Percentiles rank a stretch among this genome's conserved stretches.
phyloP scores from a whole-genome alignment of 2,329 filamentous ascomycete genomes.

The Penicillium sp. region DNA sequence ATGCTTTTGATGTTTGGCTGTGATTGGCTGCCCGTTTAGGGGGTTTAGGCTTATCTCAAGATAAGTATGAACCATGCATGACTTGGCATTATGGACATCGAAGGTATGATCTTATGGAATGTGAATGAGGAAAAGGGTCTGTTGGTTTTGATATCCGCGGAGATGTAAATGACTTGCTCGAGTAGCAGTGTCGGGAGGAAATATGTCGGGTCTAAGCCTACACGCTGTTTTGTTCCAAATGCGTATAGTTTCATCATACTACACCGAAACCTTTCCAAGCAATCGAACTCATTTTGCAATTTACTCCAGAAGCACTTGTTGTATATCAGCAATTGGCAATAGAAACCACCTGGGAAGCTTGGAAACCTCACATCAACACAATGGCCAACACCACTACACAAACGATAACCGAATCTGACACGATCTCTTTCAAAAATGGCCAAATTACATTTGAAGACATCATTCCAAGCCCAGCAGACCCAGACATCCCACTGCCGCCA shows the following conservation, averaged over 20 bases:
- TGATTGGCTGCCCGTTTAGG: slow-evolving; percentile 10
- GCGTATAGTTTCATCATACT: neutral
- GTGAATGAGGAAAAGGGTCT: neutral
- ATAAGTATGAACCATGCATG: slow-evolving; percentile 2
- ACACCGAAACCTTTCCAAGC: neutral
- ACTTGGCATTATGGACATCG: neutral
- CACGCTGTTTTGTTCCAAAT: neutral
- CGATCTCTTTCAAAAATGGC: slow-evolving; percentile 20
- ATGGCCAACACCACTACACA: slow-evolving; percentile 32
- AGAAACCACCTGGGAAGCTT: neutral
- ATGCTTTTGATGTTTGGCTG: neutral
- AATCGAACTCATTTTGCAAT: neutral
- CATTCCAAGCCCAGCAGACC: slow-evolving; percentile 20
- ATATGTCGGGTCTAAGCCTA: neutral
- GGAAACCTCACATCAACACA: neutral
- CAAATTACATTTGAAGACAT: slow-evolving; percentile 29
- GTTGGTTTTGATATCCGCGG: neutral
- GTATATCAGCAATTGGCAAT: neutral
- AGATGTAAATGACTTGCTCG: neutral
- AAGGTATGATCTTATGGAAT: neutral
- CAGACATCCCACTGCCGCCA: slow-evolving; percentile 67
- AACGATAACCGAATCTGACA: slow-evolving; percentile 11
- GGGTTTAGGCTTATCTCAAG: slow-evolving; percentile 8
- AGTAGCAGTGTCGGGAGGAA: neutral
- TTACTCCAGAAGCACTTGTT: neutral